Percentiles rank a stretch among this genome's conserved stretches.
Evolutionary conservation across 169 alveolate genomes (phyloP).

Genomic region (Plasmodium ovale): DNA sequence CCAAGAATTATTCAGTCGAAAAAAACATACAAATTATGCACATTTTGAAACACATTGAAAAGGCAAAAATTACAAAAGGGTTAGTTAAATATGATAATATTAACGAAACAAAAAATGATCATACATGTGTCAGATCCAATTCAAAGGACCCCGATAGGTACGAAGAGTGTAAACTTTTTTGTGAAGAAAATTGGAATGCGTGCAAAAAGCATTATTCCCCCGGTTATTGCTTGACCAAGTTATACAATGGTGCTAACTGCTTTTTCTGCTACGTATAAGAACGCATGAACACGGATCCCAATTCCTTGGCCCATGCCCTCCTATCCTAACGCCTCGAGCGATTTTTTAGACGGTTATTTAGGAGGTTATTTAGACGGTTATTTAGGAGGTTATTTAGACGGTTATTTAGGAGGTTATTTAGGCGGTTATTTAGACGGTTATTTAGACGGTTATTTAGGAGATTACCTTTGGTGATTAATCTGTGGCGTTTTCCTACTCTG

Average conservation of each 20-base stretch:
- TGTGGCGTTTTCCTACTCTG: no score
- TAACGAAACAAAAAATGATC: background rate
- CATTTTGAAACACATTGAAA: slow-evolving; percentile 31
- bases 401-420: no score
- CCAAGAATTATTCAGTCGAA: background rate
- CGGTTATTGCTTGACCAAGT: slow-evolving; percentile 27
- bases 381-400: no score
- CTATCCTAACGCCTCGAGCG: no score
- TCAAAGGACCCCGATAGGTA: slow-evolving; percentile 1
- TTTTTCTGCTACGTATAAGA: slow-evolving; percentile 41
- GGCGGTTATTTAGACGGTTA: no score
- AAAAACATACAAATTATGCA: slow-evolving; percentile 24
- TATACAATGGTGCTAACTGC: background rate
- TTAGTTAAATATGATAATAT: slow-evolving; percentile 35
- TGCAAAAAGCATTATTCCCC: slow-evolving; percentile 21
- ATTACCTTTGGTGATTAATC: no score
- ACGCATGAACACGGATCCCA: no score
- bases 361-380: no score
- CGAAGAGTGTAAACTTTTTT: slow-evolving; percentile 26
- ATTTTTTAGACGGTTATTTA: no score
- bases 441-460: no score
- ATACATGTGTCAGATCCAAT: slow-evolving; percentile 23
- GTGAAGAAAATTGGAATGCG: slow-evolving; percentile 30
- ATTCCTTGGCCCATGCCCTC: no score
- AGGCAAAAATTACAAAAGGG: slow-evolving; percentile 9